phyloP scores from a whole-genome alignment of 202 grass and related monocot species.

The Musa balbisiana region DNA sequence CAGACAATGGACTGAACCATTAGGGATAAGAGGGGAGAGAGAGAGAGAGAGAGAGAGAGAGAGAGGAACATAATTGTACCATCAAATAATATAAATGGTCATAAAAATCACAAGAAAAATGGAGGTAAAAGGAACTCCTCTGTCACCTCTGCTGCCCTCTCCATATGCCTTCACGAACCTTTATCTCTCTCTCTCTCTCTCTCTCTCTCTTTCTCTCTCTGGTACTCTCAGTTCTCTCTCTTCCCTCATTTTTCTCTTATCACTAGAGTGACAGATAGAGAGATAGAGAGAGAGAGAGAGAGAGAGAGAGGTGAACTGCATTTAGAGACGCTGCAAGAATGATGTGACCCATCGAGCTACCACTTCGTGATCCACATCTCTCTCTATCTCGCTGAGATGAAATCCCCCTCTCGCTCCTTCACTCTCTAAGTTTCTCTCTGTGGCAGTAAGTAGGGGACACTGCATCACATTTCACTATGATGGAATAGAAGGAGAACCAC shows the following conservation, averaged over 20 bases:
- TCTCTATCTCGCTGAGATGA: background rate
- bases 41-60: background rate
- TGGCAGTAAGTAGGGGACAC: background rate
- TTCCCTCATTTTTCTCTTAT: background rate
- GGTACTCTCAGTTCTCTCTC: background rate
- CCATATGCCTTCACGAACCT: background rate
- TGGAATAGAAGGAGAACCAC: background rate
- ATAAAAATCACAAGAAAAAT: background rate
- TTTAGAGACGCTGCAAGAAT: slow-evolving; percentile 31
- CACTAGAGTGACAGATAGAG: background rate
- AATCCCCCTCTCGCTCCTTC: background rate
- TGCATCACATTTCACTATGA: background rate
- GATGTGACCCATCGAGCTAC: slow-evolving; percentile 44
- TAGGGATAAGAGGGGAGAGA: background rate
- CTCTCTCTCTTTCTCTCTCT: background rate
- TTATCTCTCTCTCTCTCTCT: background rate
- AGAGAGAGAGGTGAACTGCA: slow-evolving; percentile 10
- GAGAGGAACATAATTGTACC: background rate
- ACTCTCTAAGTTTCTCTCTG: background rate
- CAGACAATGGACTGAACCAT: background rate
- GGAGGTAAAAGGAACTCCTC: slow-evolving; percentile 1
- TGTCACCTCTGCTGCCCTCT: slow-evolving; percentile 1
- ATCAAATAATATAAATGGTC: too few relatives aligned
- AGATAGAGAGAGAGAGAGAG: slow-evolving; percentile 15
- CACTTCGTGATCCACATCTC: slow-evolving; percentile 16